Conservation (phyloP, 2,329 filamentous ascomycete species). For the Aspergillus sp. region DNA sequence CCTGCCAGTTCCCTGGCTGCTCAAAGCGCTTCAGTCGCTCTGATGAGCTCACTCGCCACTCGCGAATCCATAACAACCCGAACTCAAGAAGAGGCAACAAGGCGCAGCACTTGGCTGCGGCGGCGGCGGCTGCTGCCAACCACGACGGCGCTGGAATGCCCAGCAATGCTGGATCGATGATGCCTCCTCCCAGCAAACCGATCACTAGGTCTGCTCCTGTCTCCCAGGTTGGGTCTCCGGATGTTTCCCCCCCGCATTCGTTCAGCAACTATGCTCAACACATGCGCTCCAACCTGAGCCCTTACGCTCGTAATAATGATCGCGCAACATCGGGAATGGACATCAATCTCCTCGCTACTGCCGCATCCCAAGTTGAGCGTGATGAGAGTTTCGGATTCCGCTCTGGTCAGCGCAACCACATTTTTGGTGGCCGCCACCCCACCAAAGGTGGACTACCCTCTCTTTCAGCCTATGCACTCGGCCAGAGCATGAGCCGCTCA, state of each 20-base stretch:
- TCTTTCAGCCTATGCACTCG: conserved; percentile 71
- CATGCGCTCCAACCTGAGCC: conserved; percentile 57
- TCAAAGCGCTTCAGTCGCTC: conserved; percentile 96
- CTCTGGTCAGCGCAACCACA: conserved; percentile 48
- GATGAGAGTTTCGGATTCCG: conserved; percentile 52
- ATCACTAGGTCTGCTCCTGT: conserved; percentile 85
- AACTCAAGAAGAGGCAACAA: conserved; percentile 95
- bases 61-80: conserved; percentile 97
- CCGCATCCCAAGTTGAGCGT: conserved; percentile 66
- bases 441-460: conserved; percentile 68
- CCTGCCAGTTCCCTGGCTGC: conserved; percentile 92
- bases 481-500: conserved; percentile 85
- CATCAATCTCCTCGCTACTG: conserved; percentile 69
- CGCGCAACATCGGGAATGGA: conserved; percentile 54
- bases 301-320: conserved; percentile 53
- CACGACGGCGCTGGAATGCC: conserved; percentile 49
- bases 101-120: conserved; percentile 61
- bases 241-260: conserved; percentile 91
- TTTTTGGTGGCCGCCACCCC: conserved; percentile 46
- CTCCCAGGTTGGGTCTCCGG: conserved; percentile 86
- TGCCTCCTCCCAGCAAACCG: conserved; percentile 74
- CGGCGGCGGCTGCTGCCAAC: conserved; percentile 53
- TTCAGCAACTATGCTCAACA: conserved; percentile 65
- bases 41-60: conserved; percentile 94
- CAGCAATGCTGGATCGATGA: conserved; percentile 61